Percentiles rank a stretch among this genome's conserved stretches.
Evolutionary conservation across 140 eudicot species (phyloP).

Genomic region (Anethum foeniculum): DNA sequence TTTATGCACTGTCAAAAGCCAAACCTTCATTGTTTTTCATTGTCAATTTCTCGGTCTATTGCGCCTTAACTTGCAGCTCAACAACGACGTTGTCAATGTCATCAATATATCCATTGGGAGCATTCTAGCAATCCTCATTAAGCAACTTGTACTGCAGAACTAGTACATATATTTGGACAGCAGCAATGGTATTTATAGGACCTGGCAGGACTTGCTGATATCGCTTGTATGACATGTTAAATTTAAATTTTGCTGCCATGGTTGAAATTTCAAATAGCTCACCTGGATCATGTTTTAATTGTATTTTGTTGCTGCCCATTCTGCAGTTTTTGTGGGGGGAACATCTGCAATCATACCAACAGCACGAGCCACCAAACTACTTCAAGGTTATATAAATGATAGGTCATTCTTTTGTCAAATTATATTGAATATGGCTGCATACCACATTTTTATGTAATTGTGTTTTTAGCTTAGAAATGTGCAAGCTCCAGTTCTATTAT

Average conservation of each 20-base stretch:
- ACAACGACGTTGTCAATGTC: slow-evolving; percentile 82
- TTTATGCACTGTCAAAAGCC: neutral
- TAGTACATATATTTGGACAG: slow-evolving; percentile 10
- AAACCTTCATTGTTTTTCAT: neutral
- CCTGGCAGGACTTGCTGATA: neutral
- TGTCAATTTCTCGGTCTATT: neutral
- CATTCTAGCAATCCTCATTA: slow-evolving; percentile 65
- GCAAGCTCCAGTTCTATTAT: neutral
- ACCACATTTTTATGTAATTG: neutral
- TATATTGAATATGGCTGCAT: neutral
- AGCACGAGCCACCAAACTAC: neutral
- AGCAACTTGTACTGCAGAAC: slow-evolving; percentile 47
- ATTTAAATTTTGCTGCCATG: neutral
- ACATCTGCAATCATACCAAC: neutral
- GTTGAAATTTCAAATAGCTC: neutral
- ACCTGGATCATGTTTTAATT: neutral
- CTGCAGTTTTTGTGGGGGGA: neutral
- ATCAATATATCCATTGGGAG: slow-evolving; percentile 84
- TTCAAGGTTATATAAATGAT: neutral
- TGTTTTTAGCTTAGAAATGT: neutral
- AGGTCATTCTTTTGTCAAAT: neutral
- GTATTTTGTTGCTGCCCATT: neutral
- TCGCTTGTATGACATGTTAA: neutral
- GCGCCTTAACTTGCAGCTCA: slow-evolving; percentile 53
- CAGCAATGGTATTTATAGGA: neutral